phyloP scores from a whole-genome alignment of 768 basidiomycete species.

The Panus rudis region DNA sequence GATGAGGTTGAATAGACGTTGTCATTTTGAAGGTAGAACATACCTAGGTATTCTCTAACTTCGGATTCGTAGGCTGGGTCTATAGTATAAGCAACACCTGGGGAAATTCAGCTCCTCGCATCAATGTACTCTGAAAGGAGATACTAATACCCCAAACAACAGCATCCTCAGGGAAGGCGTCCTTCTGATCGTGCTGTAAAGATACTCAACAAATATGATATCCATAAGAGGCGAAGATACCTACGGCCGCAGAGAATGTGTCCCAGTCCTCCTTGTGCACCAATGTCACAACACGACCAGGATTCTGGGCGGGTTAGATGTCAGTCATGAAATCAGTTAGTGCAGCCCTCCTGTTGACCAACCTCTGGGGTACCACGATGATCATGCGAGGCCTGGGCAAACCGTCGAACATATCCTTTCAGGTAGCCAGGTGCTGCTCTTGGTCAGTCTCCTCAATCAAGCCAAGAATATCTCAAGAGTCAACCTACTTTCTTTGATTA shows the following conservation, averaged over 20 bases:
- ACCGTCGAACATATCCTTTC: constrained; percentile 85
- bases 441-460: neutral
- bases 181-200: constrained; percentile 40
- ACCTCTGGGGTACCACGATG: constrained; percentile 89
- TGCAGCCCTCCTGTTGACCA: constrained; percentile 2
- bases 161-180: constrained; percentile 65
- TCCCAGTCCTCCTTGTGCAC: constrained; percentile 89
- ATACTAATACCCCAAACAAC: constrained; percentile 70
- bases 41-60: constrained; percentile 81
- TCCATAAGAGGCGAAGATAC: too few species aligned
- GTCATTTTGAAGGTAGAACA: constrained; percentile 12
- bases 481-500: constrained; percentile 53
- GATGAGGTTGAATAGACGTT: neutral
- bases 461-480: neutral
- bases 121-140: neutral
- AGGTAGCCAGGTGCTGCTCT: constrained; percentile 73
- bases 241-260: constrained; percentile 57
- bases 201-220: too few species aligned
- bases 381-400: constrained; percentile 88
- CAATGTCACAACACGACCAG: constrained; percentile 87
- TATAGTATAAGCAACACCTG: constrained; percentile 84
- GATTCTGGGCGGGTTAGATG: constrained; percentile 41
- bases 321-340: neutral
- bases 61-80: constrained; percentile 68
- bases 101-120: neutral